Conservation (phyloP, 2,329 filamentous ascomycete species). For the Aureobasidium lini region DNA sequence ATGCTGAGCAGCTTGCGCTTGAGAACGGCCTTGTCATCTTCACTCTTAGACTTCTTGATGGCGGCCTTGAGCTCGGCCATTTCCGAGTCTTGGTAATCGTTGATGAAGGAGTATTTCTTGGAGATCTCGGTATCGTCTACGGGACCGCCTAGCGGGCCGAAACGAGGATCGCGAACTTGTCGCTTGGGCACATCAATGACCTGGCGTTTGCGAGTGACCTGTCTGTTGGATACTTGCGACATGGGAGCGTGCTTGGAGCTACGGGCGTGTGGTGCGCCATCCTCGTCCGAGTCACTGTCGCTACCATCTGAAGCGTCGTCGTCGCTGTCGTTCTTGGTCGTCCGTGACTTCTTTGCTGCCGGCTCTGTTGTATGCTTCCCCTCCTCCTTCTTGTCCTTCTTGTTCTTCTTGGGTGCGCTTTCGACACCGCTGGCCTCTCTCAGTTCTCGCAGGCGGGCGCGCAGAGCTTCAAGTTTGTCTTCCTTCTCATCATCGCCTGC, state of each 20-base stretch:
- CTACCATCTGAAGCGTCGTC: slow-evolving; percentile 12
- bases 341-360: slow-evolving; percentile 18
- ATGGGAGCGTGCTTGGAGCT: slow-evolving; percentile 83
- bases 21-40: slow-evolving; percentile 58
- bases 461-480: slow-evolving; percentile 39
- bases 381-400: not conserved
- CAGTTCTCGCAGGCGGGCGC: slow-evolving; percentile 38
- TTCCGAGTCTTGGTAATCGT: slow-evolving; percentile 79
- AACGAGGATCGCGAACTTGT: slow-evolving; percentile 71
- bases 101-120: slow-evolving; percentile 78
- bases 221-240: slow-evolving; percentile 72
- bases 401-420: slow-evolving; percentile 19
- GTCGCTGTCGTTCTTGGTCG: slow-evolving; percentile 17
- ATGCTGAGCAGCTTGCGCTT: slow-evolving; percentile 69
- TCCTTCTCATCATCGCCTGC: slow-evolving; percentile 33
- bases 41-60: slow-evolving; percentile 60
- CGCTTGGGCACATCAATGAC: slow-evolving; percentile 57
- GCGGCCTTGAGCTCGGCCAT: slow-evolving; percentile 64
- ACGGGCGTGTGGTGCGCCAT: slow-evolving; percentile 37
- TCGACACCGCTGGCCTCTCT: slow-evolving; percentile 31
- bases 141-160: slow-evolving; percentile 53
- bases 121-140: slow-evolving; percentile 52
- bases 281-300: slow-evolving; percentile 18
- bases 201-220: slow-evolving; percentile 72
- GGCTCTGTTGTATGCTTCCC: not conserved